Conservation (phyloP, 2,329 filamentous ascomycete species). For the Aureobasidium leucospermi region DNA sequence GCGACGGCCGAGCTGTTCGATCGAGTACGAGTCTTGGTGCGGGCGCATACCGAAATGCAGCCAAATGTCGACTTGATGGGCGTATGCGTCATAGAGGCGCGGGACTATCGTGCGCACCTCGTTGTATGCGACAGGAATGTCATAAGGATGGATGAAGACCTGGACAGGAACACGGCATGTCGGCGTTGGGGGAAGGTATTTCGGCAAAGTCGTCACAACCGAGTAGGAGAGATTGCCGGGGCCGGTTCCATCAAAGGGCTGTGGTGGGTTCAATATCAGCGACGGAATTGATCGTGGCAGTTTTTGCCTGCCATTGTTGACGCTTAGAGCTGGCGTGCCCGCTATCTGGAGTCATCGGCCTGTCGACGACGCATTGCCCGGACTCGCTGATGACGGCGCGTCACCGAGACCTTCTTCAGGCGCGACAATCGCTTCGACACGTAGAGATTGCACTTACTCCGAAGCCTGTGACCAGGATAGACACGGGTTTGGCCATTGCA, state of each 20-base stretch:
- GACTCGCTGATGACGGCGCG: background rate
- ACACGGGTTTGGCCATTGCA: conserved; percentile 28
- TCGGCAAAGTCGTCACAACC: conserved; percentile 63
- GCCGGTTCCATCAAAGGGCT: conserved; percentile 68
- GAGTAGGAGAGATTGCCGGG: conserved; percentile 74
- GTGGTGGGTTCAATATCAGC: conserved; percentile 14
- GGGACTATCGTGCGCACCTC: conserved; percentile 59
- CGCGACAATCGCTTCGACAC: background rate
- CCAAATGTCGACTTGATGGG: conserved; percentile 52
- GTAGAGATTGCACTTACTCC: conserved; percentile 28
- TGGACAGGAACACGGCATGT: conserved; percentile 42
- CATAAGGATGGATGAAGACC: conserved; percentile 57
- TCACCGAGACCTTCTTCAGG: background rate
- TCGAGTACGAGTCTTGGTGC: conserved; percentile 57
- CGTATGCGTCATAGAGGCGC: conserved; percentile 46
- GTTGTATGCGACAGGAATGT: conserved; percentile 65
- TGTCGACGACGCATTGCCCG: background rate
- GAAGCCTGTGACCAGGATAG: conserved; percentile 39
- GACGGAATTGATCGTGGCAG: background rate
- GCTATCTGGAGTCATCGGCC: background rate
- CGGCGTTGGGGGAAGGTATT: conserved; percentile 46
- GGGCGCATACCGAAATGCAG: conserved; percentile 76
- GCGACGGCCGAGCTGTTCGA: conserved; percentile 64
- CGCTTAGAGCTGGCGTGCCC: background rate
- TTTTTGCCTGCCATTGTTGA: background rate